Percentiles rank a stretch among this genome's conserved stretches.
phyloP scores from a whole-genome alignment of 2,329 filamentous ascomycete genomes.

The Tolypocladium amazonense region DNA sequence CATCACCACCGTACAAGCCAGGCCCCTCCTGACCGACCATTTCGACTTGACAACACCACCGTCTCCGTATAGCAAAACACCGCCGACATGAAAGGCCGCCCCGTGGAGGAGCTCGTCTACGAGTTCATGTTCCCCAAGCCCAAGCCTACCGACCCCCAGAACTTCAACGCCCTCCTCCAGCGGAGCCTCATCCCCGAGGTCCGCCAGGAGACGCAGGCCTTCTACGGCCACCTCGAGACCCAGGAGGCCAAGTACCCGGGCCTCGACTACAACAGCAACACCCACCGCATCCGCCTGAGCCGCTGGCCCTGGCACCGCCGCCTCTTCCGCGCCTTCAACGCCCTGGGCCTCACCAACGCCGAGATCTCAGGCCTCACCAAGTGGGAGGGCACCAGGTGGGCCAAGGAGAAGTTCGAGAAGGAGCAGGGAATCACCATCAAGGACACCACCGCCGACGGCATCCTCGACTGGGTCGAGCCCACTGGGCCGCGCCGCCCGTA shows the following conservation, averaged over 20 bases:
- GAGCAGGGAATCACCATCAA: conserved; percentile 60
- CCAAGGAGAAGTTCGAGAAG: conserved; percentile 67
- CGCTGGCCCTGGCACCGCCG: conserved; percentile 68
- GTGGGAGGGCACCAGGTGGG: conserved; percentile 79
- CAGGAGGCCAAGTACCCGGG: conserved; percentile 74
- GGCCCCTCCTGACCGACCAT: not conserved
- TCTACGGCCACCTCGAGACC: conserved; percentile 70
- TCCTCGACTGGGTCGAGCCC: conserved; percentile 43
- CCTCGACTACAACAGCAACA: conserved; percentile 63
- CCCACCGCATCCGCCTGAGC: conserved; percentile 67
- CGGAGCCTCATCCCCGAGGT: conserved; percentile 67
- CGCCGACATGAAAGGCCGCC: conserved; percentile 56
- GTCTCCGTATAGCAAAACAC: not conserved
- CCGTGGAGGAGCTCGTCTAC: conserved; percentile 64
- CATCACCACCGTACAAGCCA: not conserved
- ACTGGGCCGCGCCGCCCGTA: not conserved
- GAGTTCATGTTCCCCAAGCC: conserved; percentile 62
- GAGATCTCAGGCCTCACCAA: conserved; percentile 66
- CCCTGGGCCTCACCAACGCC: conserved; percentile 52
- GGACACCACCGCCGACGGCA: conserved; percentile 62
- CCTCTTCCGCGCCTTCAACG: conserved; percentile 67
- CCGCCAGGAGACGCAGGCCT: conserved; percentile 65
- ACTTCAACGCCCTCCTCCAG: conserved; percentile 60
- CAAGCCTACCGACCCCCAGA: conserved; percentile 56
- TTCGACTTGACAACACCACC: not conserved